Base-by-base conservation (phyloP, 345 rosid genomes). In the Aurinia saxatilis region DNA sequence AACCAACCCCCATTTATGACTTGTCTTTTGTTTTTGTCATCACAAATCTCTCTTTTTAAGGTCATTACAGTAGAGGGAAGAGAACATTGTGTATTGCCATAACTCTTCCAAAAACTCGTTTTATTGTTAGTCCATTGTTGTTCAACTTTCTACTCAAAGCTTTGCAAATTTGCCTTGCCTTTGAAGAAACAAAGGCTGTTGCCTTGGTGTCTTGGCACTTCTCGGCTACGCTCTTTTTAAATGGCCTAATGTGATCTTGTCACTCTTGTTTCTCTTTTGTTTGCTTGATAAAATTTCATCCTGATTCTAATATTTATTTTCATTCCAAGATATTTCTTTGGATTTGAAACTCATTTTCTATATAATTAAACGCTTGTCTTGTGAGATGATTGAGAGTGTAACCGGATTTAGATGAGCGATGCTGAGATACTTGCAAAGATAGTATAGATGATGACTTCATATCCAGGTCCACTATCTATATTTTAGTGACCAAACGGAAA, bases 21-120 rank as follows among this genome's bases (percentile, higher is more conserved):
- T 69, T 2, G 7, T 42, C 62, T 65, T 45, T 57, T 47, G 39
- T 57, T 63, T n/a, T 31, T 49, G 63, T 30, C 63, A 45, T 63
- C 38, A 60, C 34, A 70, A 70, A 18, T 21, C 52, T 33, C 37
- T 61, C 49, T 53, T 35, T n/a, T 37, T 44, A 67, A 67, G 58
- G 17, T 41, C 39, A 60, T 34, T 68, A 50, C 62, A 48, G 19
- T 70, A 70, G 74, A 63, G 65, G 75, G 70, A 72, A 72, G 62
- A 46, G 62, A 72, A 51, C 70, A 44, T 53, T 72, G 76, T 72
- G 76, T 65, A 65, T 72, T 44, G 76, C 1, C 76, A 65, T 72
- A 72, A 65, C 71, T 72, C 76, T 72, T 65, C 75, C 71, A 47
- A 63, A 63, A 63, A 46, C 70, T 57, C 60, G 5, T 41, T 58